A percentile compares a stretch with the other conserved stretches of the same genome.
phyloP scores from a whole-genome alignment of 2,329 filamentous ascomycete genomes.

The Diaporthe aspalathi region DNA sequence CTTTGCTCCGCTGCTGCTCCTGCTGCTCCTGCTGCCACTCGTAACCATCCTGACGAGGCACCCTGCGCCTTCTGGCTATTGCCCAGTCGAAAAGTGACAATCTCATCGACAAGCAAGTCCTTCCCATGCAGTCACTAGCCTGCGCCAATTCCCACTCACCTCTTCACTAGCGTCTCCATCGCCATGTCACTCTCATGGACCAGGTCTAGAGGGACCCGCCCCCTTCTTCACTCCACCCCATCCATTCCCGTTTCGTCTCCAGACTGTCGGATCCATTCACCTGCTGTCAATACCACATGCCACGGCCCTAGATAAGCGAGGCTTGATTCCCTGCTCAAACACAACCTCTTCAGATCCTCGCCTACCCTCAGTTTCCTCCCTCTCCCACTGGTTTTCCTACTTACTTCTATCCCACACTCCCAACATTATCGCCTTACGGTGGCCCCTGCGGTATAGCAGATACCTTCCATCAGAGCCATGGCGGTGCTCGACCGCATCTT shows the following conservation, averaged over 20 bases:
- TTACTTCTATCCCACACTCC: neutral
- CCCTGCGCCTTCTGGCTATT: neutral
- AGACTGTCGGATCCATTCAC: constrained; percentile 40
- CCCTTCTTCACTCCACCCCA: constrained; percentile 34
- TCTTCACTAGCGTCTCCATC: constrained; percentile 38
- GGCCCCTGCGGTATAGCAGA: neutral
- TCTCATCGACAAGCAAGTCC: neutral
- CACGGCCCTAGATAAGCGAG: constrained; percentile 40
- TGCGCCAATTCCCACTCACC: constrained; percentile 26
- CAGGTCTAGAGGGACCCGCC: constrained; percentile 25
- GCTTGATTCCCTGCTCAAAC: constrained; percentile 24
- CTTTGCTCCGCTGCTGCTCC: neutral
- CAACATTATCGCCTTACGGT: neutral
- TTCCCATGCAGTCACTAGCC: constrained; percentile 9
- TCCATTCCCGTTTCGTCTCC: constrained; percentile 38
- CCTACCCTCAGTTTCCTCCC: constrained; percentile 28
- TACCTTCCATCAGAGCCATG: constrained; percentile 18
- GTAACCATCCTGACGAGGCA: neutral
- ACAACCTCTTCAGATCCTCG: constrained; percentile 24
- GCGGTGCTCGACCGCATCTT: constrained; percentile 32
- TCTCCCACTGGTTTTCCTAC: constrained; percentile 10
- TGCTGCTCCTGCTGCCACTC: neutral
- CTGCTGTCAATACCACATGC: constrained; percentile 31
- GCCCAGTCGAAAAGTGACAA: constrained; percentile 5
- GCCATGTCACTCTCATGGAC: constrained; percentile 37